Percentiles rank a stretch among this genome's conserved stretches.
phyloP scores from a whole-genome alignment of 169 alveolate species.

The Cryptosporidium sp. region DNA sequence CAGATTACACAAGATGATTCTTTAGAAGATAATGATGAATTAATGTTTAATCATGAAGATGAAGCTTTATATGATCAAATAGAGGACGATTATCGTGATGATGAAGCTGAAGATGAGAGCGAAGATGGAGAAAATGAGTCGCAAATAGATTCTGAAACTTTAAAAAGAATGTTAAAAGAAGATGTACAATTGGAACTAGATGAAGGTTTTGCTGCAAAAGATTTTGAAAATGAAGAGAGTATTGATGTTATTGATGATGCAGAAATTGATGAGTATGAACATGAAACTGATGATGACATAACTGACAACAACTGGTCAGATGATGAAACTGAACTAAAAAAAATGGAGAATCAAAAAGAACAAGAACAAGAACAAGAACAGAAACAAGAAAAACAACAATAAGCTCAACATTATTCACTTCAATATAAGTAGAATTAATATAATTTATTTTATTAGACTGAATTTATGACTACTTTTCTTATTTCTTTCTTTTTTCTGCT shows the following conservation, averaged over 20 bases:
- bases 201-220: constrained; percentile 52
- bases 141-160: not conserved
- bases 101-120: constrained; percentile 2
- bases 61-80: not conserved
- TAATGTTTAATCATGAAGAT: not conserved
- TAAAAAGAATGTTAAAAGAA: constrained; percentile 26
- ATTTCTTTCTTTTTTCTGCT: not conserved
- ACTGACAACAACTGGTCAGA: constrained; percentile 60
- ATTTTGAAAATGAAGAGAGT: constrained; percentile 9
- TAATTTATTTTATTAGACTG: not conserved
- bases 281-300: constrained; percentile 42
- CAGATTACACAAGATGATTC: constrained; percentile 4
- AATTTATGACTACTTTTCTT: not conserved
- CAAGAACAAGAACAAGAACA: not conserved
- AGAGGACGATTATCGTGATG: not conserved
- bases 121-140: constrained; percentile 31
- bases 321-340: constrained; percentile 45
- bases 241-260: constrained; percentile 38
- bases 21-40: not conserved
- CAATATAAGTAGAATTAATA: not conserved
- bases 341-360: constrained; percentile 13
- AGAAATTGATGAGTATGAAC: constrained; percentile 34
- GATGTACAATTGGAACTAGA: constrained; percentile 39
- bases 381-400: too few species aligned
- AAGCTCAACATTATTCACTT: not conserved